A percentile compares a stretch with the other conserved stretches of the same genome.
Conservation (phyloP, 1,284 basidiomycete genomes). For the Xanthoconium separans region DNA sequence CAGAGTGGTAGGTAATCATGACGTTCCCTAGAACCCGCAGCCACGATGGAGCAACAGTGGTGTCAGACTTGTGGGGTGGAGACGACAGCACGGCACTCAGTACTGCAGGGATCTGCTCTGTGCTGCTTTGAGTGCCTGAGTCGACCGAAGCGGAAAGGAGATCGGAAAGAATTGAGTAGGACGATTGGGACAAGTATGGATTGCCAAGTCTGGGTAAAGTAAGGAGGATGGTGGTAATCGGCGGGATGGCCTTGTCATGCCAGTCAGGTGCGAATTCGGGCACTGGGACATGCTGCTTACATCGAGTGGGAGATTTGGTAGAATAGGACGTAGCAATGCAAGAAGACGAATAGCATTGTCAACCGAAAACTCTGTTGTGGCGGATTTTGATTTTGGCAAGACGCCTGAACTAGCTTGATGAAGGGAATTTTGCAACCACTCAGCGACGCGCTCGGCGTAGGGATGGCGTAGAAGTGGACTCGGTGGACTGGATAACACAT, state of each 20-base stretch:
- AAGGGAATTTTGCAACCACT: constrained; percentile 76
- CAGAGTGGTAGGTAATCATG: constrained; percentile 58
- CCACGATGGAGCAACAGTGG: constrained; percentile 68
- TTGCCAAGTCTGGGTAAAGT: constrained; percentile 80
- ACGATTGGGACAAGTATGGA: constrained; percentile 80
- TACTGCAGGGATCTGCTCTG: constrained; percentile 64
- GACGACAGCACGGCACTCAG: constrained; percentile 74
- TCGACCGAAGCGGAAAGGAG: constrained; percentile 57
- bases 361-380: constrained; percentile 57
- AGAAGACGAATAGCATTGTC: constrained; percentile 84
- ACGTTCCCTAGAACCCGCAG: constrained; percentile 67
- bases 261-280: constrained; percentile 8
- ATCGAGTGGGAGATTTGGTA: constrained; percentile 63
- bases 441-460: constrained; percentile 76
- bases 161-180: constrained; percentile 79
- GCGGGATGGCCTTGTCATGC: constrained; percentile 59
- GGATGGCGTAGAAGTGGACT: constrained; percentile 80
- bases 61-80: constrained; percentile 67
- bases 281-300: constrained; percentile 42
- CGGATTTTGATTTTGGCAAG: constrained; percentile 55
- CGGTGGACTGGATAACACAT: constrained; percentile 74
- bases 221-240: constrained; percentile 70
- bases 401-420: constrained; percentile 64
- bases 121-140: constrained; percentile 41
- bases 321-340: constrained; percentile 65